phyloP scores from a whole-genome alignment of 2,329 filamentous ascomycete species.

The Coccinonectria pachysandricola region DNA sequence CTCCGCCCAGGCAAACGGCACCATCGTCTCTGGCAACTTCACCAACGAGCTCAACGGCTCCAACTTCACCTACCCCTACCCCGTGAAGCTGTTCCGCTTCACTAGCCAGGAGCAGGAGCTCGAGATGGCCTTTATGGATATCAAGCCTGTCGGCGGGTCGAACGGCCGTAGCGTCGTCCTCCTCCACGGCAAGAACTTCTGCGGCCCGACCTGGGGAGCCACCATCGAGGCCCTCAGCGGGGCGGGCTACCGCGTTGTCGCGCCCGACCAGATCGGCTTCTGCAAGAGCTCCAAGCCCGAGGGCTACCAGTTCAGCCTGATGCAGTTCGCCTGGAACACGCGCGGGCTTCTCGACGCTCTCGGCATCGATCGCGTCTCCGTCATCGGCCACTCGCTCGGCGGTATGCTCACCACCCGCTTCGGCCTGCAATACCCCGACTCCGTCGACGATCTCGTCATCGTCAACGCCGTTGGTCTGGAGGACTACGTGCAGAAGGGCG shows the following conservation, averaged over 20 bases:
- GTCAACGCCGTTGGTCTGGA: slow-evolving; percentile 44
- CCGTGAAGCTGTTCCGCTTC: slow-evolving; percentile 37
- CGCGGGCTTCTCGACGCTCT: slow-evolving; percentile 34
- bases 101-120: slow-evolving; percentile 36
- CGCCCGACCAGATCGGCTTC: slow-evolving; percentile 46
- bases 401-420: slow-evolving; percentile 44
- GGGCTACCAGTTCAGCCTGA: slow-evolving; percentile 41
- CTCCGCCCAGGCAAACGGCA: slow-evolving; percentile 18
- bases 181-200: slow-evolving; percentile 48
- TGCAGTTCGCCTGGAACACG: slow-evolving; percentile 42
- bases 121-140: slow-evolving; percentile 47
- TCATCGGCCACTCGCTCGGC: slow-evolving; percentile 46
- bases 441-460: slow-evolving; percentile 33
- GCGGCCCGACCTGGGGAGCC: slow-evolving; percentile 39
- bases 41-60: slow-evolving; percentile 35
- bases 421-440: slow-evolving; percentile 37
- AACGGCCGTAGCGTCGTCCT: slow-evolving; percentile 35
- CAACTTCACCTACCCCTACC: slow-evolving; percentile 43
- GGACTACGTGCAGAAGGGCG: slow-evolving; percentile 39
- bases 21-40: slow-evolving; percentile 27
- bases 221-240: slow-evolving; percentile 32
- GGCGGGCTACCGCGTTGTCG: slow-evolving; percentile 40
- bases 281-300: slow-evolving; percentile 45
- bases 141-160: slow-evolving; percentile 25
- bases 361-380: slow-evolving; percentile 30